phyloP scores from a whole-genome alignment of 345 rosid species.

The Boechera divaricarpa region DNA sequence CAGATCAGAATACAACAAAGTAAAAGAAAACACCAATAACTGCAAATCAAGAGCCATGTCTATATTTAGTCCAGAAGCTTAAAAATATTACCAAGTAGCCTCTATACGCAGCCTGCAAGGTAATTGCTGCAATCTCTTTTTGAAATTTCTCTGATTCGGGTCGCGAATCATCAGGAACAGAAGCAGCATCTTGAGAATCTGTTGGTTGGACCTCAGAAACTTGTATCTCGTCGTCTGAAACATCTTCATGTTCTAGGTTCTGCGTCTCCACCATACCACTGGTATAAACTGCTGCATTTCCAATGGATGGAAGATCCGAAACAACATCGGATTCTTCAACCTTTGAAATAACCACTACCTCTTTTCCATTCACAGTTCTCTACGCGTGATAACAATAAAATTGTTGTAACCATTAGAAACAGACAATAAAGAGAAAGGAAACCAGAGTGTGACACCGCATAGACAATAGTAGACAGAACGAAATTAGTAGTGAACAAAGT shows the following conservation, averaged over 20 bases:
- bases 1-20: not conserved
- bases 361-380: conserved; percentile 60
- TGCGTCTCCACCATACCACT: conserved; percentile 45
- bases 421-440: not conserved
- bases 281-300: conserved; percentile 41
- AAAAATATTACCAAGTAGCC: conserved; percentile 43
- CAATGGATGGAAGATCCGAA: conserved; percentile 52
- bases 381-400: conserved; percentile 26
- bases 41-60: not conserved
- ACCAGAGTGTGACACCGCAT: conserved; percentile 15
- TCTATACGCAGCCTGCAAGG: conserved; percentile 70
- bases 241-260: conserved; percentile 51
- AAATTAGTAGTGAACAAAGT: not conserved
- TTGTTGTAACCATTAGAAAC: conserved; percentile 1
- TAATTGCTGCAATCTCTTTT: conserved; percentile 71
- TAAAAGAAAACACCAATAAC: no score
- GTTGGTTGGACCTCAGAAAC: conserved; percentile 48
- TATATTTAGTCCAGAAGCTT: not conserved
- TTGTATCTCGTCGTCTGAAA: conserved; percentile 47
- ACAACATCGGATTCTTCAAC: conserved; percentile 56
- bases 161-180: conserved; percentile 39
- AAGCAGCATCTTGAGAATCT: conserved; percentile 43
- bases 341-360: conserved; percentile 58
- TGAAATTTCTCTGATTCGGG: conserved; percentile 58
- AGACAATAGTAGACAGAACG: not conserved